Base-by-base conservation (phyloP, 2,329 filamentous ascomycete genomes). In the Cephalotrichum gorgonifer region DNA sequence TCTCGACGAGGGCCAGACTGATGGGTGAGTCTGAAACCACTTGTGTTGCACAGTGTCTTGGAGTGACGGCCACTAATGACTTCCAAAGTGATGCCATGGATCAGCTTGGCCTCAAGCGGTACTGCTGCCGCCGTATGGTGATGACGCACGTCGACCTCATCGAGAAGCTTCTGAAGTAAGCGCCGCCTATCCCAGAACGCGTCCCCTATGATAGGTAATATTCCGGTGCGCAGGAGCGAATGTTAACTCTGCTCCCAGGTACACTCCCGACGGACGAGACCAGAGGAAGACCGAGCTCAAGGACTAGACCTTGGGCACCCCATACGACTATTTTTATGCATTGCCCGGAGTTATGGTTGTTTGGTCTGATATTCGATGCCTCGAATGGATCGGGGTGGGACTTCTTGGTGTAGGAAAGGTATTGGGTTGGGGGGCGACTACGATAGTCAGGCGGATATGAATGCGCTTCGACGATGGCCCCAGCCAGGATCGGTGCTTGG, bases 61-160 rank as follows among this genome's bases (percentile, higher is more conserved):
- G 23, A n/a, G 20, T n/a, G n/a, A n/a, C n/a, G n/a, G n/a, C 26
- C 46, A 28, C 62, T 68, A 51, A 70, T 54, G 14, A 43, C n/a
- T 17, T 44, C 38, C 48, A 62, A 58, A 96, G 93, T 62, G 89
- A 96, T 65, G 93, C 91, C 39, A 95, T 98, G 85, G 90, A 97
- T 68, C 79, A 89, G 64, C 82, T 98, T 48, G 89, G 89, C 50
- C 85, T 94, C 62, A 91, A 88, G 70, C 82, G 93, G 58, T 98
- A 98, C 75, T 98, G 93, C 79, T 98, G 93, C 74, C 87, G 93
- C 59, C 86, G 93, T 62, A 98, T 98, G 93, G 83, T 98, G 68
- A 96, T 98, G 86, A 98, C 93, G 52, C 93, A 98, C 70, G 93
- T 98, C 60, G 93, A 98, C 66, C 76, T 98, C 54, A 96, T 98